Conservation (phyloP, 352 stramenopile genomes). For the Pythium sp. region DNA sequence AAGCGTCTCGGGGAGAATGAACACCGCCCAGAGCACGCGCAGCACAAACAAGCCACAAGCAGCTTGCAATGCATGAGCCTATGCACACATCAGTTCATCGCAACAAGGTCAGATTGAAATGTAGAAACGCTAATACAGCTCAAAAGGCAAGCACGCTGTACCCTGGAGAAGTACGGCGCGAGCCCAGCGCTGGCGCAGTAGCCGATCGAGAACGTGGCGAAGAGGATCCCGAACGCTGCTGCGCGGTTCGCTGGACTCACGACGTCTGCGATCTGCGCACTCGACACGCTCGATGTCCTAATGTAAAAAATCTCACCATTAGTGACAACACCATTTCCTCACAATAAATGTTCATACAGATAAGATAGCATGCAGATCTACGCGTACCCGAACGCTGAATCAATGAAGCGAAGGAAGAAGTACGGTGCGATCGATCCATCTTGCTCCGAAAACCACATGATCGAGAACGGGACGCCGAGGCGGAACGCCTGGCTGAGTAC, state of each 20-base stretch:
- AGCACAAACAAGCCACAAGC: slow-evolving; percentile 42
- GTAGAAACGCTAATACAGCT: background rate
- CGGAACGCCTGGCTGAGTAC: slow-evolving; percentile 61
- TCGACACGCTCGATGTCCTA: slow-evolving; percentile 56
- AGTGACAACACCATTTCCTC: background rate
- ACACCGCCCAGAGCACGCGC: slow-evolving; percentile 49
- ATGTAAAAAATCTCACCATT: background rate
- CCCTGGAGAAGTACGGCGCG: slow-evolving; percentile 50
- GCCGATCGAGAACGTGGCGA: slow-evolving; percentile 47
- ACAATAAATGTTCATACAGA: background rate
- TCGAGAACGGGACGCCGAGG: slow-evolving; percentile 57
- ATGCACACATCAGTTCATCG: background rate
- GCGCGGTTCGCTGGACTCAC: slow-evolving; percentile 51
- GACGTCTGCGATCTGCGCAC: slow-evolving; percentile 58
- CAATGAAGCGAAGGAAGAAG: slow-evolving; percentile 53
- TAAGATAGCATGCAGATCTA: background rate
- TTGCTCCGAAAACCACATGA: slow-evolving; percentile 67
- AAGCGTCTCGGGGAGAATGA: slow-evolving; percentile 63
- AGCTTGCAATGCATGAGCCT: slow-evolving; percentile 53
- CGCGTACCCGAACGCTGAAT: slow-evolving; percentile 49
- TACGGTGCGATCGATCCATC: slow-evolving; percentile 57
- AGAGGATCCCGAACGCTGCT: slow-evolving; percentile 55
- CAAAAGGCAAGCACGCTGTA: slow-evolving; percentile 14
- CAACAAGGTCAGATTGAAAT: background rate
- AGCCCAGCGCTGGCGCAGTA: slow-evolving; percentile 55